Evolutionary conservation across 2,329 filamentous ascomycete species (phyloP), one percentile per base, ranked within the genome.

Genomic region (Chalaropsis ovoidea): DNA sequence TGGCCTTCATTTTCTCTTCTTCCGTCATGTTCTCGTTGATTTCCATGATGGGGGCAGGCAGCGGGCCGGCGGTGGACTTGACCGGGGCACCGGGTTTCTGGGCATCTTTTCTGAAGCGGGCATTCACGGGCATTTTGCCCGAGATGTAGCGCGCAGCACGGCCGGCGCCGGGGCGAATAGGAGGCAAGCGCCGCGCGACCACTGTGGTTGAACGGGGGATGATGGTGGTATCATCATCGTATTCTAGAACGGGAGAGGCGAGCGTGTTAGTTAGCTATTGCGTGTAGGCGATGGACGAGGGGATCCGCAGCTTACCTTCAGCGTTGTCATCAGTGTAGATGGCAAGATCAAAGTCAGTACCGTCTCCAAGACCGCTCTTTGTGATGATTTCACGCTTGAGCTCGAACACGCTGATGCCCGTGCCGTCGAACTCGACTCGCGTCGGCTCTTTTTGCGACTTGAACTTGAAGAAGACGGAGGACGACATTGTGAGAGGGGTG

Each of bases 391-490:
- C 94, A 79, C 93, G 89, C 80, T 99, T 99, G 74, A 99, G 82
- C 75, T 99, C 95, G 78, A 97, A 99, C 69, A 97, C 94, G 68
- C 93, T 96, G 74, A 97, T 95, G 76, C 90, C 90, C 72, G 93
- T 96, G 74, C 94, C 94, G 77, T 99, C 93, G 76, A 99, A 97
- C 73, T 92, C 89, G 72, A 99, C 91, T 73, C 92, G 86, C 67
- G 90, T 90, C 68, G 91, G 90, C 74, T 97, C 94, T 79, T 91
- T 96, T 75, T 95, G 91, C 71, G 93, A 97, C 79, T 96, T 97
- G 86, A 99, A 99, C 79, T 96, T 96, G 89, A 96, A 99, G 79
- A 96, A 97, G 74, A 99, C 94, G 70, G 92, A 97, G 66, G 94
- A 96, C 75, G 90, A 85, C 92, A 96, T 96, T 73, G 73, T 85